Evolutionary conservation across 2,329 filamentous ascomycete genomes (phyloP).

Genomic region (Botrytis deweyae): DNA sequence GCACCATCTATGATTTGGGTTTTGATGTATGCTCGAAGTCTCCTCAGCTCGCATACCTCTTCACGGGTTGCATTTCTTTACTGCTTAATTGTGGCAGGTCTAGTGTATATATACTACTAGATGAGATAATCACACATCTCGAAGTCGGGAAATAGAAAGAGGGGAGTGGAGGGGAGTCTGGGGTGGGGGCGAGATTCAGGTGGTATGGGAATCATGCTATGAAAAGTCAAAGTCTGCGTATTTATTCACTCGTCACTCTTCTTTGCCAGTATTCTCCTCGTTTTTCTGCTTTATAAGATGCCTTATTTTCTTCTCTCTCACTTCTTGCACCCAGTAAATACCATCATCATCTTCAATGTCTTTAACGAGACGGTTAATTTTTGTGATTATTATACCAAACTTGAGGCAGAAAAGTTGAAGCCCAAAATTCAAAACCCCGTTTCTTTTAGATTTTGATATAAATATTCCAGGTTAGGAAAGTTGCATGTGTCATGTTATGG

Average conservation of each 20-base stretch:
- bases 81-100: background rate
- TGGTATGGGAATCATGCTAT: background rate
- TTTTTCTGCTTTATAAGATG: background rate
- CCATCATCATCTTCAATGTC: background rate
- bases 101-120: background rate
- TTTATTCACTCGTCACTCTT: background rate
- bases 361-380: background rate
- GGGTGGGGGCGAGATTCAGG: rapidly evolving
- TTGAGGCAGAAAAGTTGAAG: background rate
- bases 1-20: background rate
- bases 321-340: background rate
- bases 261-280: too few relatives aligned
- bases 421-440: too few relatives aligned
- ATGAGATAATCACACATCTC: background rate
- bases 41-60: too few relatives aligned
- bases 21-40: background rate
- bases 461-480: too few relatives aligned
- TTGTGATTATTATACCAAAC: background rate
- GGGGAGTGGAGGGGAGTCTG: too few relatives aligned
- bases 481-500: too few relatives aligned
- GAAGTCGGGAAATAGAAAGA: background rate
- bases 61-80: background rate
- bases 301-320: background rate
- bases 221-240: background rate
- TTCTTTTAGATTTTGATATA: too few relatives aligned